Base-by-base conservation (phyloP, 257 asterid genomes). In the Thymus quinquecostatus region DNA sequence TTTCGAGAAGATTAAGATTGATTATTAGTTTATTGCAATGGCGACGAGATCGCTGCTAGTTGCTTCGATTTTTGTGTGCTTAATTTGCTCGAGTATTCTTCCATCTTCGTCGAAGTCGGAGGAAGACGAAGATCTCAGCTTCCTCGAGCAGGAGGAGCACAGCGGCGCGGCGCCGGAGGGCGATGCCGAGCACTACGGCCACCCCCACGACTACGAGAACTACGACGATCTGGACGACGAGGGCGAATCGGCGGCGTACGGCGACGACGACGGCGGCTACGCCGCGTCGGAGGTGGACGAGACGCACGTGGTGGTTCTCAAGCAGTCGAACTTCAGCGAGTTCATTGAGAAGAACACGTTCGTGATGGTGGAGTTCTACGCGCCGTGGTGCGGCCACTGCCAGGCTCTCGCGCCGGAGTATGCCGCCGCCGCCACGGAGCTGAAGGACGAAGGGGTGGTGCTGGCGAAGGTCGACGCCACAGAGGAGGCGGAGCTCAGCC, bases 311-410 rank as follows among this genome's bases (percentile, higher is more conserved):
- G 85, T 84, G 47, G 89, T 88, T 8, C 82, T 92, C 82, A 81
- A 74, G 67, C 90, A 80, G 30, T 70, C 88, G n/a, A 90, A 90
- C 68, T 90, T 92, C 78, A 86, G 75, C 32, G 97, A 88, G 10
- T 87, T 84, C 74, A 56, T 90, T 2, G 87, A 77, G 75, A 80
- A 70, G 45, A 87, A 90, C 65, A 83, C 79, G 82, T 93, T 77
- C 67, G 96, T 86, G 75, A 83, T 93, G 96, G 96, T 93, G 82
- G 90, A 86, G 56, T 93, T 93, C 72, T 93, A 93, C 77, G 97
- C 97, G 44, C 96, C 97, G 65, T 93, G 98, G 98, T 89, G 97
- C 74, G 96, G 96, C 4, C 92, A 91, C 66, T 91, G 97, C 72
- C 83, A 86, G 83, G 84, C 90, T 1, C 65, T 93, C 75, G 92